phyloP scores from a whole-genome alignment of 116 monocot genomes.

The Iris pallida region DNA sequence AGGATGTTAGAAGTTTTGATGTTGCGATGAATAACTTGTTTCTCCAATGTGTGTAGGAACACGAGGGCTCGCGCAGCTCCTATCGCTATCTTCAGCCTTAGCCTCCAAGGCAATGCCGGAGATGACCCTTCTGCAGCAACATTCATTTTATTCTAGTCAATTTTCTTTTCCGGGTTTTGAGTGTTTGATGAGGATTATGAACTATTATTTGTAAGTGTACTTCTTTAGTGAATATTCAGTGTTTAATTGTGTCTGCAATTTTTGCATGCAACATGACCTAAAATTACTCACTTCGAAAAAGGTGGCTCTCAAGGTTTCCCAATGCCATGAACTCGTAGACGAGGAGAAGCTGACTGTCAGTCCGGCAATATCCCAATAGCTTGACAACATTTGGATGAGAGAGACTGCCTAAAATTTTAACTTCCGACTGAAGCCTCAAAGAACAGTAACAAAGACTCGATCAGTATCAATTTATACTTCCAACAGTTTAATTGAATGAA shows the following conservation, averaged over 20 bases:
- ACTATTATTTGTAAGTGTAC: too few relatives aligned
- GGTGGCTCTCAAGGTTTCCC: conserved; percentile 25
- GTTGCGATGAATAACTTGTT: conserved; percentile 22
- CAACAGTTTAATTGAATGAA: too few relatives aligned
- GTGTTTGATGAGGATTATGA: too few relatives aligned
- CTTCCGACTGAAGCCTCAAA: conserved; percentile 14
- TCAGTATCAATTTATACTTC: too few relatives aligned
- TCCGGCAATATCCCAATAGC: conserved; percentile 25
- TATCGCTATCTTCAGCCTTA: conserved; percentile 25
- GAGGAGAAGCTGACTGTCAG: conserved; percentile 23
- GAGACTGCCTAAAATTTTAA: conserved; percentile 17
- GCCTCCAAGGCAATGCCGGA: conserved; percentile 1
- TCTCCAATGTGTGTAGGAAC: conserved; percentile 24
- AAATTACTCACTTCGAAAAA: conserved; percentile 19
- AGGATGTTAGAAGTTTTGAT: conserved; percentile 32
- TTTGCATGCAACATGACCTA: too few relatives aligned
- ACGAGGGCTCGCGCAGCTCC: conserved; percentile 26
- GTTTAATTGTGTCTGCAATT: too few relatives aligned
- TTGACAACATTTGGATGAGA: conserved; percentile 25
- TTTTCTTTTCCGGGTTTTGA: too few relatives aligned
- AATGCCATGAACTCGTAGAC: conserved; percentile 21
- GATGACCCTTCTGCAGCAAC: too few relatives aligned
- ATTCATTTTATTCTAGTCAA: too few relatives aligned
- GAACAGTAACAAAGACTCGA: background rate
- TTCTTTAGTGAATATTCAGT: too few relatives aligned